Evolutionary conservation across 2,329 filamentous ascomycete species (phyloP).

Genomic region (Fusarium brachygibbosum): DNA sequence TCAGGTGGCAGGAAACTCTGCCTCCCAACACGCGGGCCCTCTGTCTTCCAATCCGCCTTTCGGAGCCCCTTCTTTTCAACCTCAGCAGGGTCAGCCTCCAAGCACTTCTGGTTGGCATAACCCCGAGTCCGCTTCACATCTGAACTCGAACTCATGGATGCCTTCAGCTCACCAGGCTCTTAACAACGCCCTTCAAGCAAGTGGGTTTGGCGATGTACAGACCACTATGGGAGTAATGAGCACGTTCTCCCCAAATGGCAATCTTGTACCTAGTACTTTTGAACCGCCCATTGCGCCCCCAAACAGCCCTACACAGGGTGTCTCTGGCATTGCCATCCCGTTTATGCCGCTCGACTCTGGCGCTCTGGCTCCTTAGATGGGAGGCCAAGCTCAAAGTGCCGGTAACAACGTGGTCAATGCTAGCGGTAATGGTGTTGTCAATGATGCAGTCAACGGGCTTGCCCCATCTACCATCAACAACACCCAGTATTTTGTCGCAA

Average conservation of each 20-base stretch:
- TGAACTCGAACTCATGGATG: slow-evolving; percentile 40
- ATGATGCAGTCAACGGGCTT: not conserved
- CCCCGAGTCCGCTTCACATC: slow-evolving; percentile 3
- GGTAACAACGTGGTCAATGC: not conserved
- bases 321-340: not conserved
- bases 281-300: slow-evolving; percentile 37
- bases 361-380: slow-evolving; percentile 45
- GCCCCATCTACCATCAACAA: not conserved
- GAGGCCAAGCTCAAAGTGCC: slow-evolving; percentile 33
- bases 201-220: slow-evolving; percentile 10
- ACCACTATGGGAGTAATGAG: not conserved
- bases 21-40: slow-evolving; percentile 17
- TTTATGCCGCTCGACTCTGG: not conserved
- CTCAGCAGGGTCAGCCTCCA: slow-evolving; percentile 6
- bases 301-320: slow-evolving; percentile 26
- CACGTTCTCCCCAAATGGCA: not conserved
- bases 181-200: slow-evolving; percentile 42
- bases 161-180: slow-evolving; percentile 45
- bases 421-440: not conserved
- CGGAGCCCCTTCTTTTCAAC: not conserved
- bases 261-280: not conserved
- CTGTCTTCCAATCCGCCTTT: slow-evolving; percentile 30
- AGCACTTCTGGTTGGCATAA: not conserved
- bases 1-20: slow-evolving; percentile 9
- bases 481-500: not conserved